phyloP scores from a whole-genome alignment of 352 stramenopile genomes.

The Globisporangium spiculum region DNA sequence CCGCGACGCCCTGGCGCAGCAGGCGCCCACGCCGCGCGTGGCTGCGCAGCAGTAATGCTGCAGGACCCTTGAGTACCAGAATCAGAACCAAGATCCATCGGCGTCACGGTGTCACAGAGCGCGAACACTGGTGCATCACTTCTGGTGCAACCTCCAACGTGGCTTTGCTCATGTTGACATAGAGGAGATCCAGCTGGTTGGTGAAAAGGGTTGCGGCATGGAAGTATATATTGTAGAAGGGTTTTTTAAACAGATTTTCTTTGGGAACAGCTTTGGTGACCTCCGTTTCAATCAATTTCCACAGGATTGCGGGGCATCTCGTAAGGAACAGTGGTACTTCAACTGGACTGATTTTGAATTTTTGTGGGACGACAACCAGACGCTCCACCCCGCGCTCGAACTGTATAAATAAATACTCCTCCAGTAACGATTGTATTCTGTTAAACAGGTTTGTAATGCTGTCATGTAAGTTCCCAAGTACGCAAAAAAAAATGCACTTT shows the following conservation, averaged over 20 bases:
- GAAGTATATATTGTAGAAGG: neutral
- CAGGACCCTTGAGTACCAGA: too few species aligned
- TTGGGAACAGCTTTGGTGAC: neutral
- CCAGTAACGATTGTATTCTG: neutral
- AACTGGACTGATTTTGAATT: neutral
- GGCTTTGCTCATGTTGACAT: neutral
- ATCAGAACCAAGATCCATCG: neutral
- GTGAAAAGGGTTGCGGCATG: neutral
- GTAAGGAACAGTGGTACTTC: neutral
- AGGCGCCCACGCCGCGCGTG: neutral
- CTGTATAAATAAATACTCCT: neutral
- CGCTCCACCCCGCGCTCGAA: neutral
- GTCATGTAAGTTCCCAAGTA: neutral
- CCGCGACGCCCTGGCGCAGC: conserved; percentile 39
- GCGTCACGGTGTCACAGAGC: neutral
- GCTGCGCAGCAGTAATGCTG: neutral
- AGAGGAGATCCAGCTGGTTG: neutral
- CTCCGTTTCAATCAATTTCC: neutral
- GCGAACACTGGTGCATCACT: neutral
- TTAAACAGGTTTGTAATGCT: neutral
- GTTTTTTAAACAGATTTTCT: neutral
- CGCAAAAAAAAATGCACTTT: neutral
- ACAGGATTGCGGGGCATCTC: neutral
- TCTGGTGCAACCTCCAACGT: neutral
- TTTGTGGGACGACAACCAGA: neutral